These are phyloP conservation scores for Leptographium wingfieldii DNA, from an alignment of 2,329 filamentous ascomycete genomes.

Conservation along the genomic window DNA sequence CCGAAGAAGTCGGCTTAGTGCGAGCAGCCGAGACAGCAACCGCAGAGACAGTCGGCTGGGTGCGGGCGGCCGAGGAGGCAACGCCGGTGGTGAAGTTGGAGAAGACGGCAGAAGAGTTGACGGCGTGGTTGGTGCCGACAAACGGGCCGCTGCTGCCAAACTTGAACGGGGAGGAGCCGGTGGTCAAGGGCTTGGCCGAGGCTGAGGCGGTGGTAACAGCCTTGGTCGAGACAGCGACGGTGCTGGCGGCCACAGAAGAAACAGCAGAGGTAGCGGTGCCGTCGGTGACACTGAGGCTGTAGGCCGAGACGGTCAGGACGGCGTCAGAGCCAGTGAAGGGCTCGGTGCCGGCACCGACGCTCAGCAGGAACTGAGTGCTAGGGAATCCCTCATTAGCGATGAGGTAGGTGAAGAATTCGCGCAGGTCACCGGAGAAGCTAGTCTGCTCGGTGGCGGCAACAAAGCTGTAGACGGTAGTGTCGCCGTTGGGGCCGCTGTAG, in stretches of 20 bases:
- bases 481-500: conserved; percentile 47
- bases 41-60: too few species aligned
- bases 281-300: conserved; percentile 5
- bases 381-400: conserved; percentile 32
- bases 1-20: too few species aligned
- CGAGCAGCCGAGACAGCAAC: too few species aligned
- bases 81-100: too few species aligned
- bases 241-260: too few species aligned
- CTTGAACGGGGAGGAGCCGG: too few species aligned
- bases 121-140: too few species aligned
- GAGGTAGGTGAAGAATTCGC: conserved; percentile 45
- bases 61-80: too few species aligned
- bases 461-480: conserved; percentile 48
- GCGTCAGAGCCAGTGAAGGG: conserved; percentile 36
- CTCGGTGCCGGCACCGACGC: conserved; percentile 42
- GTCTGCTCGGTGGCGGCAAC: conserved; percentile 27
- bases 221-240: background rate
- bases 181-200: too few species aligned
- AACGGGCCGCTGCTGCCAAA: too few species aligned
- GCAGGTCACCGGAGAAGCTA: conserved; percentile 43
- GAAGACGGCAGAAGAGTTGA: too few species aligned
- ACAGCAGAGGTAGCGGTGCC: background rate
- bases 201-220: too few species aligned
- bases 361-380: conserved; percentile 37
- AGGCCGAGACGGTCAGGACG: conserved; percentile 12